Percentiles rank a stretch among this genome's conserved stretches.
Conservation (phyloP, 495 filamentous ascomycete genomes). For the Glutinoglossum americanum region DNA sequence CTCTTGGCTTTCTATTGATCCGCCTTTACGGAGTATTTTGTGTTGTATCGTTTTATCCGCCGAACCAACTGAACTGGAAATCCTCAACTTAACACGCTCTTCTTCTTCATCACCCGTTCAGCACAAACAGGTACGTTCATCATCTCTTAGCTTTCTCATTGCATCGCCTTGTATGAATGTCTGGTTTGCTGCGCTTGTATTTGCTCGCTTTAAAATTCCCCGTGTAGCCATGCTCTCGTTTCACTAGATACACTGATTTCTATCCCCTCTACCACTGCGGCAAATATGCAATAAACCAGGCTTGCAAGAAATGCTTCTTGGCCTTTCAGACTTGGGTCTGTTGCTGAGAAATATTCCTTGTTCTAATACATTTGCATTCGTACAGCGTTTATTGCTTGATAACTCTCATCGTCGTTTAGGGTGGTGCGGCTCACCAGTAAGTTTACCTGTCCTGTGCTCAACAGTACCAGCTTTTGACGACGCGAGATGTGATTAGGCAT, state of each 20-base stretch:
- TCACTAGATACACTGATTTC: not conserved
- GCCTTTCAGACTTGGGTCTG: not conserved
- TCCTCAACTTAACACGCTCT: not conserved
- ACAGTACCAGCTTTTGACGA: not conserved
- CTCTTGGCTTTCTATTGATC: not conserved
- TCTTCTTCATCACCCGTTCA: not conserved
- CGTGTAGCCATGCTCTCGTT: not conserved
- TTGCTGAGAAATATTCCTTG: not conserved
- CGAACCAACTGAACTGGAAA: not conserved
- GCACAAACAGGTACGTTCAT: not conserved
- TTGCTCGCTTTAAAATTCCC: not conserved
- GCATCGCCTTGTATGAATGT: not conserved
- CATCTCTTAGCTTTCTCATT: not conserved
- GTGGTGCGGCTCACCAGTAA: not conserved
- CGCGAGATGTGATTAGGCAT: not conserved
- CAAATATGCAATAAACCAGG: not conserved
- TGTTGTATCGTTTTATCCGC: not conserved
- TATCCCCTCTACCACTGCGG: not conserved
- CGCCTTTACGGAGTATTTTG: not conserved
- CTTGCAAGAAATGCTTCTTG: not conserved
- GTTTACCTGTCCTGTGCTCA: not conserved
- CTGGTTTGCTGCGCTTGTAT: not conserved
- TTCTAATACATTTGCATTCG: not conserved
- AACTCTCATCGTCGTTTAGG: not conserved
- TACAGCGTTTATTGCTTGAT: not conserved